Conservation (phyloP, 495 filamentous ascomycete species). For the Penicillium argentinense region DNA sequence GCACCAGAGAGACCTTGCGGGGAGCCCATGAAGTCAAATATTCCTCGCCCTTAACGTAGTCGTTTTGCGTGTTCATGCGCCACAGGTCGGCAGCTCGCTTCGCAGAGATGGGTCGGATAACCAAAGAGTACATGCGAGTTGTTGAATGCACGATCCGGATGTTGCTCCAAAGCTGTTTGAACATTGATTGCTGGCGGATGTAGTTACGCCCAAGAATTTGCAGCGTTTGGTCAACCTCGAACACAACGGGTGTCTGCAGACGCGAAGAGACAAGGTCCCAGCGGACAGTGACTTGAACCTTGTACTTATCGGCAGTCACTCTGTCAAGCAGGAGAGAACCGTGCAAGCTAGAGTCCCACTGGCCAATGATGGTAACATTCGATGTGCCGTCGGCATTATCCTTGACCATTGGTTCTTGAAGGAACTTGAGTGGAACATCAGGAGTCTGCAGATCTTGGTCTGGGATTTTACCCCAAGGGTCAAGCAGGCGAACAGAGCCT, state of each 20-base stretch:
- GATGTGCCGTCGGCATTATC: conserved; percentile 88
- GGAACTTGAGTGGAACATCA: conserved; percentile 74
- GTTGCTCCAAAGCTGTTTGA: conserved; percentile 82
- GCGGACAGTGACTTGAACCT: conserved; percentile 79
- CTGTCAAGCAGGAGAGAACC: conserved; percentile 86
- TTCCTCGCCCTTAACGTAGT: conserved; percentile 95
- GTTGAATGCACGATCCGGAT: conserved; percentile 84
- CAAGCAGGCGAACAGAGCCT: conserved; percentile 76
- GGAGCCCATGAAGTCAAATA: conserved; percentile 79
- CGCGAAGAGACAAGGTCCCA: conserved; percentile 82
- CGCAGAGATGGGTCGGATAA: conserved; percentile 81
- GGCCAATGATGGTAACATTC: conserved; percentile 78
- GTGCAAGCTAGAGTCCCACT: conserved; percentile 97
- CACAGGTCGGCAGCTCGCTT: conserved; percentile 91
- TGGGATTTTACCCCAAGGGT: conserved; percentile 79
- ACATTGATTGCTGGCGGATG: conserved; percentile 78
- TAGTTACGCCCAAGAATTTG: conserved; percentile 85
- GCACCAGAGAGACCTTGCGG: conserved; percentile 81
- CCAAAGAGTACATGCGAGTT: conserved; percentile 78
- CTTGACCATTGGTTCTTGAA: conserved; percentile 71
- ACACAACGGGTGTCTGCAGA: conserved; percentile 78
- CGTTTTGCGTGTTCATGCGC: conserved; percentile 92
- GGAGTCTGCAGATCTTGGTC: conserved; percentile 68
- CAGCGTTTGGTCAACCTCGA: conserved; percentile 73
- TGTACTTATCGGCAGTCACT: conserved; percentile 85